Evolutionary conservation across 139 green algal species (phyloP), one percentile per base, ranked within the genome.

Genomic region (Chlorella sp.): DNA sequence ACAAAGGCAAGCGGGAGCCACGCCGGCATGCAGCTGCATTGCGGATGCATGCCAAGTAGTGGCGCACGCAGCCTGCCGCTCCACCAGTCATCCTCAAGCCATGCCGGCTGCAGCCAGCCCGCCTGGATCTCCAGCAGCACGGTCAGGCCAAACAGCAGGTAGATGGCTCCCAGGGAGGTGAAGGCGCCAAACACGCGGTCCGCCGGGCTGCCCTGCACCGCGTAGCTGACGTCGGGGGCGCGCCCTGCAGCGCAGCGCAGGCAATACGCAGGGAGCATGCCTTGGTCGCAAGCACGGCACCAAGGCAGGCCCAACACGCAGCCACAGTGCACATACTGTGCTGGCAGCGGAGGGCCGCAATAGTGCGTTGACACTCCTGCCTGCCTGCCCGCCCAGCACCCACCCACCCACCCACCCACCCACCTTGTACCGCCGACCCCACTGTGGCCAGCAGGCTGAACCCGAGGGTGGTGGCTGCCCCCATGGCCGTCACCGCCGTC

Each of bases 111-210:
- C 22, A 34, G 0, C 5, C 24, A 43, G 0, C 72, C 0, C 72
- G 60, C 72, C 72, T 78, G 72, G 48, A 80, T 84, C 32, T 84
- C 78, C 4, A 84, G 38, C 41, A 84, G 78, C 78, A 84, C 62
- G 4, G 60, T 84, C 17, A 73, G 40, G 8, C 78, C 78, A 26
- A 84, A 84, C 20, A 84, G 62, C 78, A 84, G 62, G 41, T 54
- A 62, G 62, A 84, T 64, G 62, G 60, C 58, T 30, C 78, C 78
- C 60, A 84, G 62, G 17, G 78, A 69, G 60, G 60, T 48, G 60
- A 84, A 84, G n/a, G 78, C 78, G 62, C 36, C 43, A 41, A 84
- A 84, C 32, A 48, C 41, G 36, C 68, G 58, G 34, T 58, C 60
- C 32, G 62, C 62, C 2, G 43, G 22, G 41, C 41, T 75, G 78